Percentiles rank a stretch among this genome's conserved stretches.
phyloP scores from a whole-genome alignment of 2,329 filamentous ascomycete genomes.

The Exserohilum turcica region DNA sequence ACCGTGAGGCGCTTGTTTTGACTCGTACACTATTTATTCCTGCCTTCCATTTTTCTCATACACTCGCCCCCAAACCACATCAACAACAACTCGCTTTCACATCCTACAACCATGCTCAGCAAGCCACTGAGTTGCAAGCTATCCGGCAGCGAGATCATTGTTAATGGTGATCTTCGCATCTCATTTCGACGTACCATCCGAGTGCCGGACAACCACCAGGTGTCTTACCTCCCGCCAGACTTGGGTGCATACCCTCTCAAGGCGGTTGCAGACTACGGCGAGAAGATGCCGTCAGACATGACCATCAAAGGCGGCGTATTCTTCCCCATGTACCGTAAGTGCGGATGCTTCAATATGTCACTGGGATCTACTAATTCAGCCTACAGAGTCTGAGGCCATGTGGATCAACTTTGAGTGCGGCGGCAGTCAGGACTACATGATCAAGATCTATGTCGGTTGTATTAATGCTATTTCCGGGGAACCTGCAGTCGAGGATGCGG shows the following conservation, averaged over 20 bases:
- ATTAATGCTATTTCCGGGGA: constrained; percentile 53
- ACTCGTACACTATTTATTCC: neutral
- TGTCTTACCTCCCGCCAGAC: constrained; percentile 15
- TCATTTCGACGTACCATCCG: constrained; percentile 23
- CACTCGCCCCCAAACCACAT: neutral
- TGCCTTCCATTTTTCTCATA: neutral
- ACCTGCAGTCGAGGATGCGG: neutral
- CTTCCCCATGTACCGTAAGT: constrained; percentile 58
- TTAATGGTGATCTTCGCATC: constrained; percentile 22
- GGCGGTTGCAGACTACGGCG: constrained; percentile 25
- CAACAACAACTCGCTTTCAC: neutral
- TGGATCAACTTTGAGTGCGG: constrained; percentile 47
- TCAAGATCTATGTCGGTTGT: constrained; percentile 50
- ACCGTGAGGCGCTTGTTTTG: too few species aligned
- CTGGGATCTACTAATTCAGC: neutral
- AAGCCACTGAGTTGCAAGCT: neutral
- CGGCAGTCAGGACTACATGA: constrained; percentile 33
- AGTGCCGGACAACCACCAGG: constrained; percentile 40
- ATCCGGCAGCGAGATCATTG: neutral
- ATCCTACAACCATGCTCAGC: neutral
- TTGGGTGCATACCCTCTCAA: constrained; percentile 20
- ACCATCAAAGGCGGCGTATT: constrained; percentile 52
- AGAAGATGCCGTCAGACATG: constrained; percentile 44
- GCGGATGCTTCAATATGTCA: neutral
- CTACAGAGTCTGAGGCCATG: constrained; percentile 49